These are phyloP conservation scores for Zygosaccharomyces gambellarensis DNA, from an alignment of 805 yeast species.

Conservation along the genomic window DNA sequence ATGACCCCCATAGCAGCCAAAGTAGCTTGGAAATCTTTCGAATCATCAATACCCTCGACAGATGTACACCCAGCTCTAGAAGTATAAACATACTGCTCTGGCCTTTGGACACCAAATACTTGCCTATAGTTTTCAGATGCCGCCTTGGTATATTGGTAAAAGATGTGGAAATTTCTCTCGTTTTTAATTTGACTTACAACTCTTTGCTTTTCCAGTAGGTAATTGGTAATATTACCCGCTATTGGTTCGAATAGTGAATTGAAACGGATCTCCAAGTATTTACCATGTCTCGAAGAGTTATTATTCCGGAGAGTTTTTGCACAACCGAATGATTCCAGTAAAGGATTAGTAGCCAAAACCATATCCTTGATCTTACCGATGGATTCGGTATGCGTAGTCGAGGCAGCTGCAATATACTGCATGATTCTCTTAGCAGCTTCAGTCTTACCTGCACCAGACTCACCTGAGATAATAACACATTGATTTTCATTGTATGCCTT, in stretches of 20 bases:
- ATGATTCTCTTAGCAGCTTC: slow-evolving; percentile 97
- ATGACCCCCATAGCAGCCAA: slow-evolving; percentile 80
- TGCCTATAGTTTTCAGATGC: slow-evolving; percentile 83
- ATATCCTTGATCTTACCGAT: slow-evolving; percentile 89
- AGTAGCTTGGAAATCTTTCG: slow-evolving; percentile 73
- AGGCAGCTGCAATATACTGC: slow-evolving; percentile 92
- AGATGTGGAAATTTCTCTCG: slow-evolving; percentile 95
- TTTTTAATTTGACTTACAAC: slow-evolving; percentile 91
- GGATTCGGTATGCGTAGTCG: slow-evolving; percentile 55
- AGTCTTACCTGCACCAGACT: slow-evolving; percentile 97
- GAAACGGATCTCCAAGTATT: slow-evolving; percentile 87
- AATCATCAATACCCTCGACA: slow-evolving; percentile 84
- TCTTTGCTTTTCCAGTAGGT: slow-evolving; percentile 88
- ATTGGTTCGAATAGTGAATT: slow-evolving; percentile 80
- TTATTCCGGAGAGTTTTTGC: slow-evolving; percentile 97
- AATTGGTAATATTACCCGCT: slow-evolving; percentile 93
- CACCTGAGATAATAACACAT: slow-evolving; percentile 96
- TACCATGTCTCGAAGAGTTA: slow-evolving; percentile 96
- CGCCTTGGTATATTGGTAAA: slow-evolving; percentile 90
- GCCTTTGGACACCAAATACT: slow-evolving; percentile 83
- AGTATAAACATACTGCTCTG: slow-evolving; percentile 89
- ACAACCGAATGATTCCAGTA: slow-evolving; percentile 97
- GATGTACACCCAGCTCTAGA: slow-evolving; percentile 78
- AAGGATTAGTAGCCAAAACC: slow-evolving; percentile 97
- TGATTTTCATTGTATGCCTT: slow-evolving; percentile 92